A percentile compares a stretch with the other conserved stretches of the same genome.
phyloP scores from a whole-genome alignment of 352 stramenopile species.

The Phytophthora pisi region DNA sequence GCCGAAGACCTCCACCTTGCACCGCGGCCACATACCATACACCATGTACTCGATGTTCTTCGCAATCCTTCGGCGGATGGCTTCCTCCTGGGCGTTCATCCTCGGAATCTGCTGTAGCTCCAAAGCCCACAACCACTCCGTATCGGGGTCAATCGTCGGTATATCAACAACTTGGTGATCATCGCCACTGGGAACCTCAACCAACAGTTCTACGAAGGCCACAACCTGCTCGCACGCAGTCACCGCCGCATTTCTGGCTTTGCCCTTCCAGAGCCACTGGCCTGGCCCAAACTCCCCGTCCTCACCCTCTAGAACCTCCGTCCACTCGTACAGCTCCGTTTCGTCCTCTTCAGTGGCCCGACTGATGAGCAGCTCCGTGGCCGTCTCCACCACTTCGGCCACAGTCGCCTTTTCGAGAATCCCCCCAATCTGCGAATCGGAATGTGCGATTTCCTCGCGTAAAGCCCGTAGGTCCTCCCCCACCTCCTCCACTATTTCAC shows the following conservation, averaged over 20 bases:
- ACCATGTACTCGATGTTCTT: slow-evolving; percentile 38
- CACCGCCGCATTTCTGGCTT: slow-evolving; percentile 15
- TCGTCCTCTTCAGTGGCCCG: slow-evolving; percentile 32
- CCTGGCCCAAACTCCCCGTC: neutral
- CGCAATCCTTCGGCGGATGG: slow-evolving; percentile 32
- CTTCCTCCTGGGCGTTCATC: slow-evolving; percentile 40
- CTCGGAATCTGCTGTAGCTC: slow-evolving; percentile 40
- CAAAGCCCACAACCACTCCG: neutral
- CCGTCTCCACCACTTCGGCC: slow-evolving; percentile 48
- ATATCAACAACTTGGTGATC: neutral
- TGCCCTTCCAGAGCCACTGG: slow-evolving; percentile 29
- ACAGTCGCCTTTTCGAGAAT: slow-evolving; percentile 35
- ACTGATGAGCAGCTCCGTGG: slow-evolving; percentile 64
- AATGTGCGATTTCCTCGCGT: slow-evolving; percentile 17
- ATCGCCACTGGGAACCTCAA: neutral
- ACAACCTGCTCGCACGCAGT: slow-evolving; percentile 31
- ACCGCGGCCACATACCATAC: slow-evolving; percentile 36
- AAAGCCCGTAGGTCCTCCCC: slow-evolving; percentile 23
- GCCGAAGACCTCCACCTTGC: slow-evolving; percentile 56
- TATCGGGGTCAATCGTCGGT: neutral
- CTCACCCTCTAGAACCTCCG: slow-evolving; percentile 8
- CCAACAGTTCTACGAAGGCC: slow-evolving; percentile 45
- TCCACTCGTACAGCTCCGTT: slow-evolving; percentile 38
- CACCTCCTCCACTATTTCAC: slow-evolving; percentile 27
- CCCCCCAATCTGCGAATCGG: slow-evolving; percentile 6